phyloP scores from a whole-genome alignment of 2,329 filamentous ascomycete species.

The Colletotrichum lini region DNA sequence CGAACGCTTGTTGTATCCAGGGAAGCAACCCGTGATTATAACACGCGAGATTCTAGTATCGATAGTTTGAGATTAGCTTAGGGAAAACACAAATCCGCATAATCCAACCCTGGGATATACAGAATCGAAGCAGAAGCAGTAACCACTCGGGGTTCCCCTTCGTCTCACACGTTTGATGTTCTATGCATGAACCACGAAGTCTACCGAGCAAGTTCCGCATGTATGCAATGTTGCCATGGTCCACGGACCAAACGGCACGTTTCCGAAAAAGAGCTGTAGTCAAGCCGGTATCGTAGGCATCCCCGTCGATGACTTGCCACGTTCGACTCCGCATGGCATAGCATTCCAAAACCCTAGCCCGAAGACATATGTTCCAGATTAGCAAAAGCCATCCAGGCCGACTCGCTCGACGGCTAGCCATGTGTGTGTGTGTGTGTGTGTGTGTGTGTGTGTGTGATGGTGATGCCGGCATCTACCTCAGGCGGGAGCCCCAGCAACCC shows the following conservation, averaged over 20 bases:
- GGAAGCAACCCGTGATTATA: neutral
- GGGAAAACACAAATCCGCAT: neutral
- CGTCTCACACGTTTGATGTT: neutral
- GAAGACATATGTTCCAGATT: neutral
- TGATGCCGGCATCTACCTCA: neutral
- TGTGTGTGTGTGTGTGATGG: neutral
- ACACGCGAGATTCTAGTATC: too few species aligned
- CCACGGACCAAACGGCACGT: neutral
- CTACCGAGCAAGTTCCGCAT: neutral
- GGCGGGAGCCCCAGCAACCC: neutral
- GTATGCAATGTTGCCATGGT: neutral
- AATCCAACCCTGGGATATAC: neutral
- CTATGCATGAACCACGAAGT: neutral
- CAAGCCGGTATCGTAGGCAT: neutral
- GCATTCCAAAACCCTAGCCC: neutral
- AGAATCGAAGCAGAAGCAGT: neutral
- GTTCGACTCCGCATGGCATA: neutral
- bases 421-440: too few species aligned
- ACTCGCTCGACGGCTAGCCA: neutral
- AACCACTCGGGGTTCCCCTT: neutral
- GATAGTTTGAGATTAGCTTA: too few species aligned
- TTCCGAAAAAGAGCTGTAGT: neutral
- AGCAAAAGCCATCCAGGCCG: neutral
- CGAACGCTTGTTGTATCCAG: too few species aligned
- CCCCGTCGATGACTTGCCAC: neutral